Evolutionary conservation across 768 basidiomycete genomes (phyloP), one percentile per base, ranked within the genome.

Genomic region (Tephrocybe sp.): DNA sequence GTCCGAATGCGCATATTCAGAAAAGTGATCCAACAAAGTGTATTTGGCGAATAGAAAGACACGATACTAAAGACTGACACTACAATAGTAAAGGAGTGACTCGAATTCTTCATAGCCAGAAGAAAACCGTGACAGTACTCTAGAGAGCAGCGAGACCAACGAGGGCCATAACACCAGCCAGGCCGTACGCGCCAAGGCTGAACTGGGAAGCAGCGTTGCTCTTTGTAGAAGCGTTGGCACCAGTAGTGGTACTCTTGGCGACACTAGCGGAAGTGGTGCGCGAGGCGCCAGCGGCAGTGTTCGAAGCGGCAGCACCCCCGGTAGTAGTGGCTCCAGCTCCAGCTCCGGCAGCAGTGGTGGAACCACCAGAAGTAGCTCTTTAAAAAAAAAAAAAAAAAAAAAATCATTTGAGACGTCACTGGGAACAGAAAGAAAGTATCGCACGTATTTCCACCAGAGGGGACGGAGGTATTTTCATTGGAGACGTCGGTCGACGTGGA

Each of bases 161-260:
- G 36, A 82, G 56, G 18, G 80, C 79, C 60, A 84, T 64, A 30
- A 81, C 26, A 31, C 73, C 74, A 39, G 76, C 78, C 21, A 82
- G 55, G 13, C 79, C 76, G 55, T 74, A 66, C 0, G 69, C 59
- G 9, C 70, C 63, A 43, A 51, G 42, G 11, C 57, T 57, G 12
- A 55, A 59, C 43, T 59, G 62, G 42, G 57, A 64, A 13, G 71
- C 69, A 35, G 64, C 73, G 35, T 64, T 68, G 44, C 18, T 37
- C 52, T 51, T 21, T 48, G 31, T 55, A 34, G 53, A 19, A 15
- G 58, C 19, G 13, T 49, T 16, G 15, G 54, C 49, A 27, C 47
- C 64, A 16, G 5, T 45, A 27, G 51, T 27, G 13, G 28, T 38
- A 62, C 41, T 49, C 21, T 9, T 37, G 3, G 52, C 41, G 9